Percentiles rank a stretch among this genome's conserved stretches.
Conservation (phyloP, 352 stramenopile genomes). For the Elongisporangium undulatum region DNA sequence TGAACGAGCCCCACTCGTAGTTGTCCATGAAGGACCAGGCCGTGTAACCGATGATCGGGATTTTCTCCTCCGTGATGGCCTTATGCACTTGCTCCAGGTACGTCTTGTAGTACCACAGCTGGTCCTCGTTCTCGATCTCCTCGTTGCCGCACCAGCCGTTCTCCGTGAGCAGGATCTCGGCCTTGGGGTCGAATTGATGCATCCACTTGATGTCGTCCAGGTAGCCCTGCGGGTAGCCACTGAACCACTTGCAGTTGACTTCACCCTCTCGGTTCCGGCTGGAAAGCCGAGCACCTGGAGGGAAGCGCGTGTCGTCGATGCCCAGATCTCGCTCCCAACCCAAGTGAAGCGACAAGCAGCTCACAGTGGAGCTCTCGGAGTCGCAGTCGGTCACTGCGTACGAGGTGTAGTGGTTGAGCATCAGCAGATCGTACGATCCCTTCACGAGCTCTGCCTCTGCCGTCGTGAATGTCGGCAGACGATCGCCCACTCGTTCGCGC, state of each 20-base stretch:
- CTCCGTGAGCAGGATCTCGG: slow-evolving; percentile 31
- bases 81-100: slow-evolving; percentile 45
- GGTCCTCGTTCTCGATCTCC: slow-evolving; percentile 40
- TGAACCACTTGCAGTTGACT: slow-evolving; percentile 36
- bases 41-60: slow-evolving; percentile 83
- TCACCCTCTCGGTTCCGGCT: slow-evolving; percentile 27
- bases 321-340: slow-evolving; percentile 46
- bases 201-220: slow-evolving; percentile 64
- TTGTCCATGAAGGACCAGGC: slow-evolving; percentile 94
- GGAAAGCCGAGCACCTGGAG: slow-evolving; percentile 48
- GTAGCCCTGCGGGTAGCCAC: slow-evolving; percentile 46
- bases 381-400: slow-evolving; percentile 45
- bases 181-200: slow-evolving; percentile 40
- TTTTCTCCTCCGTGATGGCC: slow-evolving; percentile 36
- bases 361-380: slow-evolving; percentile 20
- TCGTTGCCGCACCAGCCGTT: slow-evolving; percentile 51
- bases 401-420: slow-evolving; percentile 92
- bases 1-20: slow-evolving; percentile 91
- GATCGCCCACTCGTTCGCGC: slow-evolving; percentile 63
- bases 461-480: slow-evolving; percentile 84
- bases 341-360: slow-evolving; percentile 24
- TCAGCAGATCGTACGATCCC: slow-evolving; percentile 91
- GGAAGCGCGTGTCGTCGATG: slow-evolving; percentile 45
- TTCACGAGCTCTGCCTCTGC: slow-evolving; percentile 70
- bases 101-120: slow-evolving; percentile 44